A percentile compares a stretch with the other conserved stretches of the same genome.
Evolutionary conservation across 2,329 filamentous ascomycete species (phyloP).

Genomic region (Clathrospora elynae): DNA sequence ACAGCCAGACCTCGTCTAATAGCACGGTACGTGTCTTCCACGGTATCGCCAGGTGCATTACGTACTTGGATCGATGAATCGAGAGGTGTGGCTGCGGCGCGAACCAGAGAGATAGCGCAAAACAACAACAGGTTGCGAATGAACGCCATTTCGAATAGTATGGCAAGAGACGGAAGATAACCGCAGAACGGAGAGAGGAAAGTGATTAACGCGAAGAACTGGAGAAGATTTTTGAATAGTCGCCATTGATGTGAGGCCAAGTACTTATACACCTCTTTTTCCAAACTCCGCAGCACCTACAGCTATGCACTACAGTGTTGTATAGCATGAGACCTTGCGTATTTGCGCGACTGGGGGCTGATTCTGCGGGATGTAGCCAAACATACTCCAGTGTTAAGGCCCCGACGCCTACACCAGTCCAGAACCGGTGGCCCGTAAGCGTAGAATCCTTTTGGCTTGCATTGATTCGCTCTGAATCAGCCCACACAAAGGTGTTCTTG

Average conservation of each 20-base stretch:
- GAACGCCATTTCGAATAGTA: not conserved
- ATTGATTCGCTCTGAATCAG: not conserved
- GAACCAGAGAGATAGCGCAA: not conserved
- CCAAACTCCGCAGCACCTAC: not conserved
- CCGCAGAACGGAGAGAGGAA: too few relatives aligned
- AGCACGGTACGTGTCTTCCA: constrained; percentile 15
- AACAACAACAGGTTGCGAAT: not conserved
- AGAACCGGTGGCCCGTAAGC: constrained; percentile 1
- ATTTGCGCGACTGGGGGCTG: constrained; percentile 2
- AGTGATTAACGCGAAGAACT: not conserved
- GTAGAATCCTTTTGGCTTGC: not conserved
- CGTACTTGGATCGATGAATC: constrained; percentile 5
- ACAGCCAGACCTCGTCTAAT: constrained; percentile 16
- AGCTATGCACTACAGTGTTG: not conserved
- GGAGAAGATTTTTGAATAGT: not conserved
- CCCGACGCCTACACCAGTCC: constrained; percentile 3
- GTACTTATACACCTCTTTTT: constrained; percentile 5
- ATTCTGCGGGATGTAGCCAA: constrained; percentile 7
- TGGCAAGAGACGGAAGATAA: too few relatives aligned
- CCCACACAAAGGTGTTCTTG: not conserved
- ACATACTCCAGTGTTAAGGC: constrained; percentile 8
- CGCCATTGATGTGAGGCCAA: not conserved
- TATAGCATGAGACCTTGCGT: constrained; percentile 5
- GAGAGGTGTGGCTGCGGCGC: not conserved
- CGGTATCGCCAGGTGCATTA: constrained; percentile 18